Evolutionary conservation across 2,329 filamentous ascomycete genomes (phyloP).

Genomic region (Tolypocladium nubicola): DNA sequence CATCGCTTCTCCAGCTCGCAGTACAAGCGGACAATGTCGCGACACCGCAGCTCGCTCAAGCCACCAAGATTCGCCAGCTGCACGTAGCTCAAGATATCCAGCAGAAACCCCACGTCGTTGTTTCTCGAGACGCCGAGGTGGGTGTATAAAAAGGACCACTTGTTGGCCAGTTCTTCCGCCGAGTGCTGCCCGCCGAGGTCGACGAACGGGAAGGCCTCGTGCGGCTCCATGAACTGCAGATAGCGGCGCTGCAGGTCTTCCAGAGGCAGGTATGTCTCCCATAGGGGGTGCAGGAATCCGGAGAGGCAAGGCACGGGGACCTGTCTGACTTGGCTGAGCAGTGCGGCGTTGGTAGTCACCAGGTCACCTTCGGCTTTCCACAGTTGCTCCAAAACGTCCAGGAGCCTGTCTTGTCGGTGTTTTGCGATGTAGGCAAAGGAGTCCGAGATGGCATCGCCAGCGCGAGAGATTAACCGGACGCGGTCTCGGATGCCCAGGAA

Average conservation of each 20-base stretch:
- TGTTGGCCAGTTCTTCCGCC: conserved; percentile 1
- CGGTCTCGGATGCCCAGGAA: not conserved
- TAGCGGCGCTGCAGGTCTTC: conserved; percentile 1
- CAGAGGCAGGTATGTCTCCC: conserved; percentile 6
- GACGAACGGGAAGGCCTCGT: conserved; percentile 5
- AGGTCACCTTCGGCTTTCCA: conserved; percentile 1
- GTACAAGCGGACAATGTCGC: conserved; percentile 1
- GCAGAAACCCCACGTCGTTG: conserved; percentile 3
- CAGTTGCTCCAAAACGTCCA: conserved; percentile 1
- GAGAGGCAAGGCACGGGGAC: conserved; percentile 2
- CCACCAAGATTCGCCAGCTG: conserved; percentile 3
- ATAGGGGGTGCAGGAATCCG: conserved; percentile 2
- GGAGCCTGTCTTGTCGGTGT: not conserved
- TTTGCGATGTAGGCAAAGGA: not conserved
- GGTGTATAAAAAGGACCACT: conserved; percentile 4
- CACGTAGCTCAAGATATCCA: conserved; percentile 5
- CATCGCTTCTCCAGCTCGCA: conserved; percentile 4
- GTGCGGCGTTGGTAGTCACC: not conserved
- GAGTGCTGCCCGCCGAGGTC: conserved; percentile 1
- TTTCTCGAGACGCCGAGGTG: conserved; percentile 4
- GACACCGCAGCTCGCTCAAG: conserved; percentile 1
- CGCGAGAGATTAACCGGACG: not conserved
- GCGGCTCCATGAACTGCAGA: conserved; percentile 3
- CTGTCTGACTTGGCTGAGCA: conserved; percentile 1
- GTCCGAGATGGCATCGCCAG: not conserved